Evolutionary conservation across 163 green algal genomes (phyloP).

Genomic region (Chlorella variabilis): DNA sequence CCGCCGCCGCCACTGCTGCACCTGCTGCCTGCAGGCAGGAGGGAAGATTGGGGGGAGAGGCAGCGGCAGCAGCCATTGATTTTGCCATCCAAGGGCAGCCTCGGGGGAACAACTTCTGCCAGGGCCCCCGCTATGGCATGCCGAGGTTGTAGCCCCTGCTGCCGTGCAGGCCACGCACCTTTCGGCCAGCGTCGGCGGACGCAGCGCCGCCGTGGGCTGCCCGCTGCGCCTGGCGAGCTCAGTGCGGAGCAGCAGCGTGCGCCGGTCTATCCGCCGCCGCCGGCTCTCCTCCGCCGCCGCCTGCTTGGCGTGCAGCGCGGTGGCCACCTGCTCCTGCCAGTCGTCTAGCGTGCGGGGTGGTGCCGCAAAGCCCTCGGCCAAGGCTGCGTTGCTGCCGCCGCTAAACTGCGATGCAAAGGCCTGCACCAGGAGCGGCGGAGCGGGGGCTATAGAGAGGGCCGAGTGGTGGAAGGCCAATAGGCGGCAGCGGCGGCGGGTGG

Average conservation of each 20-base stretch:
- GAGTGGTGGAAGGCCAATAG: too few relatives aligned
- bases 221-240: background rate
- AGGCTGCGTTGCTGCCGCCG: background rate
- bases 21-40: conserved; percentile 18
- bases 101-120: too few relatives aligned
- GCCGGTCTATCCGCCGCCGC: background rate
- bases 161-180: background rate
- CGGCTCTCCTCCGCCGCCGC: background rate
- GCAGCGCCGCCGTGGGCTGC: background rate
- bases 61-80: background rate
- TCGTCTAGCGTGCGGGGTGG: background rate
- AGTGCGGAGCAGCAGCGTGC: background rate
- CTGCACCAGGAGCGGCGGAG: background rate
- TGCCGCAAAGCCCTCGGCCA: background rate
- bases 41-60: background rate
- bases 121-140: too few relatives aligned
- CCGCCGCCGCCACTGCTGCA: conserved; percentile 26
- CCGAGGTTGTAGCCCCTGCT: background rate
- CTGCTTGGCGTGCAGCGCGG: conserved; percentile 7
- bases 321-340: conserved; percentile 12
- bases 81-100: too few relatives aligned
- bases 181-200: background rate
- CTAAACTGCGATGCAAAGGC: background rate
- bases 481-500: background rate
- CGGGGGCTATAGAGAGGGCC: background rate